Evolutionary conservation across 305 asterid genomes (phyloP).

Genomic region (Solanum hybrid): DNA sequence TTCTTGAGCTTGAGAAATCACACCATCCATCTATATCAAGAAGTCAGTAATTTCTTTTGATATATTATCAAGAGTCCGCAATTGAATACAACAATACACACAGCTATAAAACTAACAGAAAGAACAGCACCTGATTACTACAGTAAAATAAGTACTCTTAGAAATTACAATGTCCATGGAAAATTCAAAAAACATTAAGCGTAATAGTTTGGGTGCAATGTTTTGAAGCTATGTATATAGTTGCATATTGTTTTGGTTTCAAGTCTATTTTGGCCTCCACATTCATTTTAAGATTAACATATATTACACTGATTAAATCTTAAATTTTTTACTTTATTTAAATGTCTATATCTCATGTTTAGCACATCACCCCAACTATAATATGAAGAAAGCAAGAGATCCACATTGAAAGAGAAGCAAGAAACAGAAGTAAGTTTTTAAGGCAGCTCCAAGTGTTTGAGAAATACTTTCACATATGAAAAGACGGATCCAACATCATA

Average conservation of each 20-base stretch:
- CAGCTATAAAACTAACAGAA: neutral
- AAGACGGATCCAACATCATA: neutral
- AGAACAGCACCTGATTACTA: neutral
- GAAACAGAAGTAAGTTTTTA: neutral
- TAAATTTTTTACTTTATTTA: neutral
- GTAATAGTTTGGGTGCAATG: neutral
- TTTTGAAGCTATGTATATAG: neutral
- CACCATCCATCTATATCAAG: constrained; percentile 70
- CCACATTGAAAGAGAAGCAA: neutral
- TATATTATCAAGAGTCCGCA: constrained; percentile 9
- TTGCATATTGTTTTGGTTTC: neutral
- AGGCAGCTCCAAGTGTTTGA: neutral
- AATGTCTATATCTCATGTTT: neutral
- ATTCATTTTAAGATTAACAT: neutral
- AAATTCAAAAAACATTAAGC: neutral
- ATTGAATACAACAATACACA: neutral
- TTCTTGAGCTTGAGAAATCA: constrained; percentile 95
- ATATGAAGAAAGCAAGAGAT: neutral
- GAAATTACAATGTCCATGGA: neutral
- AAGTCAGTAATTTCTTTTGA: neutral
- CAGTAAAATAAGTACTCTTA: neutral
- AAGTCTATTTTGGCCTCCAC: neutral
- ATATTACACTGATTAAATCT: neutral
- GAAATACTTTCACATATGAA: neutral
- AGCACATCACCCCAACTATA: neutral